Evolutionary conservation across 192 early-diverging fungal species (phyloP), one percentile per base, ranked within the genome.

Genomic region (Dispira simplex): DNA sequence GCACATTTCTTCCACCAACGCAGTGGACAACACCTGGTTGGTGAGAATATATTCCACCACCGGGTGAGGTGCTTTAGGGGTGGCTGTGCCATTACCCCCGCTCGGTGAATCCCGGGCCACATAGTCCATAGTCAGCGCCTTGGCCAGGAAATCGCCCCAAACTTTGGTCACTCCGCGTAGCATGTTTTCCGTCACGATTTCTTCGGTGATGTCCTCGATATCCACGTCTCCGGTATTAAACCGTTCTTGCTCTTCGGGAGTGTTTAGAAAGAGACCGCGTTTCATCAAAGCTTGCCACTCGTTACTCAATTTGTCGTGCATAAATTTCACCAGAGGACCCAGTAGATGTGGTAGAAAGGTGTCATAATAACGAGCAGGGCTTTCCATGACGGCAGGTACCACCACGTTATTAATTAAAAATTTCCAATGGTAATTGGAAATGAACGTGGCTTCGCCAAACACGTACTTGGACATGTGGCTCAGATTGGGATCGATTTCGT

Each of bases 351-450:
- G 58, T 44, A 60, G 16, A 44, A 60, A 60, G 14, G 25, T 44
- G 28, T 11, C 12, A 14, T 26, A 27, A 8, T 27, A 14, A 44
- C 21, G 21, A 10, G 43, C 8, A 13, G 58, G 58, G 58, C 32
- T 16, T 18, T 60, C 25, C 9, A 43, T 27, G 8, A 5, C 12
- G 32, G 43, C 32, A 10, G 58, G 58, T 14, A 60, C 28, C 2
- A 60, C 27, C 13, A 60, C 58, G 16, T 14, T n/a, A 11, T 60
- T 11, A 27, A 60, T 60, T 2, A 60, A 44, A 6, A 16, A 44
- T 16, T 60, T 60, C 58, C 58, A 60, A 44, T 60, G 58, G 39
- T 60, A 44, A 14, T 60, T 60, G 58, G 27, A 11, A 27, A 60
- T 44, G 14, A 14, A 11, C 27, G 58, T 21, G 13, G 39, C 26